Base-by-base conservation (phyloP, 2,329 filamentous ascomycete species). In the Trichoderma sp. region DNA sequence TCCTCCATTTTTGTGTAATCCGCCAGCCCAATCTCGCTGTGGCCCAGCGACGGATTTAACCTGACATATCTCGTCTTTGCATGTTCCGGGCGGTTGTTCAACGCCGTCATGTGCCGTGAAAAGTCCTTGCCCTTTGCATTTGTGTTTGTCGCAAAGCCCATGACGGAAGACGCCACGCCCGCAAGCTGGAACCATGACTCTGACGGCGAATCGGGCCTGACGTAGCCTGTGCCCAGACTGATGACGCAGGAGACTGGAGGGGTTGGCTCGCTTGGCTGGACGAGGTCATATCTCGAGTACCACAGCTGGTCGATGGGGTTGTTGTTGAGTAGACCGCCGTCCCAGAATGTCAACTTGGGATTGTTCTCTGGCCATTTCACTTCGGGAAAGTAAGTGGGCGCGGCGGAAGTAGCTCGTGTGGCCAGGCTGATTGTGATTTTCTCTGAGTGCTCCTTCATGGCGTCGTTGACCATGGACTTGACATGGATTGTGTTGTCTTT, bases 221-320 rank as follows among this genome's bases (percentile, higher is more conserved):
- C 13, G 27, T 58, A 66, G 53, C 63, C 63, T 14, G 63, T 66
- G 6, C 63, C 63, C 13, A 66, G n/a, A 8, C 63, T 66, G n/a
- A 66, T 49, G 37, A 66, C 53, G 37, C 63, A 66, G 1, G 63
- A 66, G 1, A 66, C 53, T 4, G 63, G 35, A 29, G 63, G 63
- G 6, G 63, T 1, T 7, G 63, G 63, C 10, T 66, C 63, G 2
- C 35, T 10, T 5, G 63, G 63, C 37, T 66, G 16, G 35, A 66
- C 63, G 29, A 66, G 63, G 14, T 66, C 63, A 40, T 57, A 66
- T 47, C 63, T 47, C 13, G 63, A 37, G 53, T 66, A 66, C 63
- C 63, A 66, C n/a, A 66, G 63, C 37, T 66, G 63, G 21, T 66
- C 63, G n/a, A 66, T 66, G 19, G 63, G 63, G 40, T 66, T 66